A percentile compares a stretch with the other conserved stretches of the same genome.
phyloP scores from a whole-genome alignment of 2,329 filamentous ascomycete species.

The Colletotrichum ledebouriae region DNA sequence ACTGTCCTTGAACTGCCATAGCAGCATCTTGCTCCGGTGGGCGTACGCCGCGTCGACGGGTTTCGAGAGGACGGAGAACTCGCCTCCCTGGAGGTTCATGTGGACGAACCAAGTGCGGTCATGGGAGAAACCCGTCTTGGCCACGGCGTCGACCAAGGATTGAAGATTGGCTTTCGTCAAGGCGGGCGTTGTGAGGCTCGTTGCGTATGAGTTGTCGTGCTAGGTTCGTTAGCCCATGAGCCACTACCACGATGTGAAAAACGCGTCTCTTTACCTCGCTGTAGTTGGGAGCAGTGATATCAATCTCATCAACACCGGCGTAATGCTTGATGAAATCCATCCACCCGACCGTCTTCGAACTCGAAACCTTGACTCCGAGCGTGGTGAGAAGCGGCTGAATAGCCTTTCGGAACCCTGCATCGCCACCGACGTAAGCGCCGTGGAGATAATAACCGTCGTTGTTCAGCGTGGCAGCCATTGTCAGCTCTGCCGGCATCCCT shows the following conservation, averaged over 20 bases:
- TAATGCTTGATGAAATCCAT: constrained; percentile 33
- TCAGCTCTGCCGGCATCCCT: constrained; percentile 46
- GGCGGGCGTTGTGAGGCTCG: constrained; percentile 48
- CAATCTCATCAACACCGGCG: neutral
- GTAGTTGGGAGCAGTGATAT: constrained; percentile 28
- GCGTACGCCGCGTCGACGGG: constrained; percentile 52
- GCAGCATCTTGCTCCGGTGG: constrained; percentile 60
- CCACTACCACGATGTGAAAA: too few relatives aligned
- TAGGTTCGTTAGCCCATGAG: constrained; percentile 20
- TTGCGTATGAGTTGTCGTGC: constrained; percentile 50
- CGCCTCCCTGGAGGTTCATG: constrained; percentile 52
- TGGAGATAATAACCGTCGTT: constrained; percentile 31
- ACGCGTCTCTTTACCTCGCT: constrained; percentile 9
- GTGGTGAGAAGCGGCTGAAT: constrained; percentile 23
- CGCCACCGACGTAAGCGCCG: constrained; percentile 14
- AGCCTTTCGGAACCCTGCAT: constrained; percentile 7
- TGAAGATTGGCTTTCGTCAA: constrained; percentile 45
- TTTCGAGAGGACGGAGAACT: constrained; percentile 52
- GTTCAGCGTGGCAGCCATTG: constrained; percentile 42
- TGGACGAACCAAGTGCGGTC: constrained; percentile 51
- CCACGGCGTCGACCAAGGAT: constrained; percentile 45
- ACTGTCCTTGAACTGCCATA: constrained; percentile 64
- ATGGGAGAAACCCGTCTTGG: constrained; percentile 40
- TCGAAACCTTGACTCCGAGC: constrained; percentile 18
- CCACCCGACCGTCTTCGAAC: constrained; percentile 31